A percentile compares a stretch with the other conserved stretches of the same genome.
phyloP scores from a whole-genome alignment of 306 rosid genomes.

The Cucurbita pepo region DNA sequence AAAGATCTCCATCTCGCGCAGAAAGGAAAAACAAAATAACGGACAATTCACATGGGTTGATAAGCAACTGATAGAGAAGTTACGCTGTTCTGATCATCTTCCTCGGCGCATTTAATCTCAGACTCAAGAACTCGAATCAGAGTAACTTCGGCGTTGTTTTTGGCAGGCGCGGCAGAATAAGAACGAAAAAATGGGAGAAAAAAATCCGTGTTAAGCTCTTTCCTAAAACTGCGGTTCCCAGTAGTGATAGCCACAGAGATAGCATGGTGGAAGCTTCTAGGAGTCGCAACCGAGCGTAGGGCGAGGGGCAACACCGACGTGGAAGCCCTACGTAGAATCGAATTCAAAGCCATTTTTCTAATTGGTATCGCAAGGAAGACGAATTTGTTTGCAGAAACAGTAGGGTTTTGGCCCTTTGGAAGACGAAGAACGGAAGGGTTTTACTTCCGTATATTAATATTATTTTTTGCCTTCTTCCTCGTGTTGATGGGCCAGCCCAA shows the following conservation, averaged over 20 bases:
- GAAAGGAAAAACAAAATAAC: background rate
- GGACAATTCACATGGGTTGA: background rate
- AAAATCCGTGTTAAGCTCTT: constrained; percentile 9
- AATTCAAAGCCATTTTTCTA: constrained; percentile 44
- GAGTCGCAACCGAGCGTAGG: constrained; percentile 19
- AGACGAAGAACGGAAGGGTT: background rate
- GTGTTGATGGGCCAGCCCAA: background rate
- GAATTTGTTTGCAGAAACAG: background rate
- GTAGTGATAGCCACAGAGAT: constrained; percentile 14
- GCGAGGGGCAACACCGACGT: constrained; percentile 28
- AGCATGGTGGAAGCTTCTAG: constrained; percentile 33
- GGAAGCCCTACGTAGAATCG: constrained; percentile 51
- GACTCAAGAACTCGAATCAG: constrained; percentile 29
- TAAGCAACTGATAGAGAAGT: background rate
- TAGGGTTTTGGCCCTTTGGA: background rate
- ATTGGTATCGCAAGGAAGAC: background rate
- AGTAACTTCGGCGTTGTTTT: constrained; percentile 13
- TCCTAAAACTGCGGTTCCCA: constrained; percentile 6
- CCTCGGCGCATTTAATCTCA: constrained; percentile 46
- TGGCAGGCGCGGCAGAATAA: constrained; percentile 19
- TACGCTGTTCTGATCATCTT: constrained; percentile 5
- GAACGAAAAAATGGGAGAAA: constrained; percentile 27
- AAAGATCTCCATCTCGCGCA: background rate
- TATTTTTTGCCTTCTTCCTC: background rate
- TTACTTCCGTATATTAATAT: background rate